Percentiles rank a stretch among this genome's conserved stretches.
These are phyloP conservation scores for Sporothrix dimorphospora DNA, from an alignment of 2,329 filamentous ascomycete species.

Conservation along the genomic window DNA sequence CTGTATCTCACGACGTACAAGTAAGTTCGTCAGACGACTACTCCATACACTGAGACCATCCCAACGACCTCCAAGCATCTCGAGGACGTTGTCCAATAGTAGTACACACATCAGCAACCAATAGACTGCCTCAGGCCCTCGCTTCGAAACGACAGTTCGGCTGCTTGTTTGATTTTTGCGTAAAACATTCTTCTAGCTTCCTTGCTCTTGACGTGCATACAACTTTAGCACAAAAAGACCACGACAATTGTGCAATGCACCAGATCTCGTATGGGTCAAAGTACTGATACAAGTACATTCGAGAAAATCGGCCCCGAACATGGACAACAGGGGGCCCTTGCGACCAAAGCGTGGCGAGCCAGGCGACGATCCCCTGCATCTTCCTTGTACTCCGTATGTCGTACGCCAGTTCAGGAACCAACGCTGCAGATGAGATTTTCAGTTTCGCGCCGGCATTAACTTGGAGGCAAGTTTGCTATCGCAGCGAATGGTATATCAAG, in stretches of 20 bases:
- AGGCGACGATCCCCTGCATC: not conserved
- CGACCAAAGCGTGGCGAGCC: constrained; percentile 6
- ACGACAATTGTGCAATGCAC: not conserved
- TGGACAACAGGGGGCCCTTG: not conserved
- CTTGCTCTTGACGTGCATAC: not conserved
- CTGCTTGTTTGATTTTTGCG: not conserved
- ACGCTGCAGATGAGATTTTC: constrained; percentile 1
- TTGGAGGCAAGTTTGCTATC: not conserved
- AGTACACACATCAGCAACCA: not conserved
- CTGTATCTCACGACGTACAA: no score
- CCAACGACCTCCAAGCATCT: no score
- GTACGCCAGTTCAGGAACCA: no score
- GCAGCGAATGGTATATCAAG: not conserved
- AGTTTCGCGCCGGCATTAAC: not conserved
- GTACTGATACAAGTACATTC: constrained; percentile 10
- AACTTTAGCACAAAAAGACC: not conserved
- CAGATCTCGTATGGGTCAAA: not conserved
- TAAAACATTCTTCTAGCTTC: not conserved
- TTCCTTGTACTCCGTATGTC: no score
- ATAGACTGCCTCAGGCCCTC: not conserved
- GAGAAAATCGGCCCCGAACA: not conserved
- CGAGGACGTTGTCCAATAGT: no score
- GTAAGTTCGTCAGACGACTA: no score
- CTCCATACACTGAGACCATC: no score
- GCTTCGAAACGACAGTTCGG: not conserved